phyloP scores from a whole-genome alignment of 1,139 yeast genomes.

The Diutina ranongensis region DNA sequence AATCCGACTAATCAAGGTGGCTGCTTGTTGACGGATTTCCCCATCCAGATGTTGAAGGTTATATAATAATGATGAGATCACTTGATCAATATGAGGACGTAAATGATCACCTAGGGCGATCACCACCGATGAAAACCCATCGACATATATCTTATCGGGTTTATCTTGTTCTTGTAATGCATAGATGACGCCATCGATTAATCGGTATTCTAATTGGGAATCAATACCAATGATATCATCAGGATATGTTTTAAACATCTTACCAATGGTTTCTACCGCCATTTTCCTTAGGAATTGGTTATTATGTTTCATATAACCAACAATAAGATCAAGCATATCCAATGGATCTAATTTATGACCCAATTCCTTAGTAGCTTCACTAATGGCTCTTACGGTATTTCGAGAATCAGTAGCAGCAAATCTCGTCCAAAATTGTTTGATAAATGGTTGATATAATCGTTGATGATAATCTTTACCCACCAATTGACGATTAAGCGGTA shows the following conservation, averaged over 20 bases:
- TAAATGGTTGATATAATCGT: slow-evolving; percentile 51
- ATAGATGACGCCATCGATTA: slow-evolving; percentile 74
- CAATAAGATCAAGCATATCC: slow-evolving; percentile 45
- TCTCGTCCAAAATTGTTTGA: slow-evolving; percentile 70
- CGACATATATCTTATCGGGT: slow-evolving; percentile 43
- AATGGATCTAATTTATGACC: slow-evolving; percentile 60
- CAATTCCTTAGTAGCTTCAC: slow-evolving; percentile 60
- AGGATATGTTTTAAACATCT: slow-evolving; percentile 18
- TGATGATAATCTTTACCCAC: slow-evolving; percentile 17
- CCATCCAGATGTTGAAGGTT: slow-evolving; percentile 65
- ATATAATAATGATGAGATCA: slow-evolving; percentile 63
- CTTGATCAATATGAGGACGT: slow-evolving; percentile 64
- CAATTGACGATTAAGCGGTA: slow-evolving; percentile 23
- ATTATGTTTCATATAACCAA: slow-evolving; percentile 62
- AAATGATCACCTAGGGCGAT: slow-evolving; percentile 59
- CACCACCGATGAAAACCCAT: slow-evolving; percentile 57
- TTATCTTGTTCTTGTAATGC: slow-evolving; percentile 73
- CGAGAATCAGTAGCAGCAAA: slow-evolving; percentile 46
- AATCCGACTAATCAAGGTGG: slow-evolving; percentile 59
- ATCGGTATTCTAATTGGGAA: slow-evolving; percentile 40
- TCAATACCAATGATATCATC: slow-evolving; percentile 28
- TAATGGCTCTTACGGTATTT: slow-evolving; percentile 45
- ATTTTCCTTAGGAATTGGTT: slow-evolving; percentile 70
- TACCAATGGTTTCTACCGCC: slow-evolving; percentile 59
- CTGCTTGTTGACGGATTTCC: slow-evolving; percentile 74